A percentile compares a stretch with the other conserved stretches of the same genome.
Conservation (phyloP, 2,329 filamentous ascomycete species). For the Calonectria henricotiae region DNA sequence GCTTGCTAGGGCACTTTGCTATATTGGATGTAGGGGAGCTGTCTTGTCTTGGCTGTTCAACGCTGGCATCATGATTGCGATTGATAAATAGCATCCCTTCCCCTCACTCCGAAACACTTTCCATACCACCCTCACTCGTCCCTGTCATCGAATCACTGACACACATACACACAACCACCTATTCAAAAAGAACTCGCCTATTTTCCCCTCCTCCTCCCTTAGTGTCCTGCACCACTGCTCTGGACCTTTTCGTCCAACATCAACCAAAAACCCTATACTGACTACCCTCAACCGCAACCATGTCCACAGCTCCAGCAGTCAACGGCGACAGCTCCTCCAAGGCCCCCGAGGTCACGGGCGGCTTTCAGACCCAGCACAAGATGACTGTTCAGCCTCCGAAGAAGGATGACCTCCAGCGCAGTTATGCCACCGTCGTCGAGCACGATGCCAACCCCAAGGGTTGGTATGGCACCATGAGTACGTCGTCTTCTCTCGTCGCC, state of each 20-base stretch:
- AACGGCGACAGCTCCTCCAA: slow-evolving; percentile 56
- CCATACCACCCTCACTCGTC: slow-evolving; percentile 2
- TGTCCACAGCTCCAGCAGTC: slow-evolving; percentile 38
- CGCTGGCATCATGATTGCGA: not conserved
- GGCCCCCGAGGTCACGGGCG: slow-evolving; percentile 53
- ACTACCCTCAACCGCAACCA: slow-evolving; percentile 5
- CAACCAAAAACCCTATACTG: not conserved
- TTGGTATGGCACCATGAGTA: slow-evolving; percentile 93
- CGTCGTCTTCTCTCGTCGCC: slow-evolving; percentile 55
- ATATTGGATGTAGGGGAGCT: not conserved
- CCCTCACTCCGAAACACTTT: slow-evolving; percentile 23
- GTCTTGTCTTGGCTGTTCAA: not conserved
- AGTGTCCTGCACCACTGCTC: not conserved
- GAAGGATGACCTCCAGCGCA: slow-evolving; percentile 87
- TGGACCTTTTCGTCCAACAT: not conserved
- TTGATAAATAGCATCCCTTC: slow-evolving; percentile 37
- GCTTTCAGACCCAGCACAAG: slow-evolving; percentile 69
- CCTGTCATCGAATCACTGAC: not conserved
- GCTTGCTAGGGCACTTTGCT: not conserved
- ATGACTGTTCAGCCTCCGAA: slow-evolving; percentile 86
- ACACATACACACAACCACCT: not conserved
- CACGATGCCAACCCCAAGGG: slow-evolving; percentile 81
- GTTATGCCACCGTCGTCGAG: slow-evolving; percentile 78
- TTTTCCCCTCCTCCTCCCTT: not conserved
- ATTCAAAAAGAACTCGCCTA: not conserved